Evolutionary conservation across 139 green algal species (phyloP).

Genomic region (Trebouxia sp.): DNA sequence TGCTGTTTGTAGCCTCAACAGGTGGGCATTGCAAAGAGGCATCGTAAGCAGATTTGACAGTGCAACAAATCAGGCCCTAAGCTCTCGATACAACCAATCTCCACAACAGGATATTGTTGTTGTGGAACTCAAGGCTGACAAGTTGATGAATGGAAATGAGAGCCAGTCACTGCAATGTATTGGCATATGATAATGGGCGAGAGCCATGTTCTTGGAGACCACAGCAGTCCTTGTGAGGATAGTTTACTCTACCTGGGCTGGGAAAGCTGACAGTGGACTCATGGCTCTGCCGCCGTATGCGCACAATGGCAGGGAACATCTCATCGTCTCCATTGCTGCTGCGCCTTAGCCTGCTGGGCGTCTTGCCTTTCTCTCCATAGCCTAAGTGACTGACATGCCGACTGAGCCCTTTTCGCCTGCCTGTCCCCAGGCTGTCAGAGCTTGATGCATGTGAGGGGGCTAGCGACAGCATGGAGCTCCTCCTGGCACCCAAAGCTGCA

Average conservation of each 20-base stretch:
- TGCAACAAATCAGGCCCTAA: too few species aligned
- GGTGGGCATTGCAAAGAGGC: too few species aligned
- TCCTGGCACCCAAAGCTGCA: background rate
- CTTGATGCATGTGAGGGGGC: background rate
- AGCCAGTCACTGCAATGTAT: too few species aligned
- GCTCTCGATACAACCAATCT: too few species aligned
- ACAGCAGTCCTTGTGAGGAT: too few species aligned
- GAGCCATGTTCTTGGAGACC: too few species aligned
- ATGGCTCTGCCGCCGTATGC: slow-evolving; percentile 18
- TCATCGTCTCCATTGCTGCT: slow-evolving; percentile 16
- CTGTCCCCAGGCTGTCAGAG: background rate
- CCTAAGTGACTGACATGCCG: slow-evolving; percentile 19
- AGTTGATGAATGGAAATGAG: too few species aligned
- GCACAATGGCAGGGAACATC: background rate
- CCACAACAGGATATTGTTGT: too few species aligned
- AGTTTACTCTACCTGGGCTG: background rate
- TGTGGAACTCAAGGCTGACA: too few species aligned
- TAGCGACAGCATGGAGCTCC: background rate
- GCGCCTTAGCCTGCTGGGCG: background rate
- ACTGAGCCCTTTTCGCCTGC: background rate
- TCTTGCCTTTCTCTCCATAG: background rate
- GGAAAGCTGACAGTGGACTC: background rate
- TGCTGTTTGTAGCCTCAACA: too few species aligned
- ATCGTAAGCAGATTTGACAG: too few species aligned
- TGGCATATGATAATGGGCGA: too few species aligned